A percentile compares a stretch with the other conserved stretches of the same genome.
Conservation (phyloP, 83 land plant species). For the Diphasiastrum complanatum region DNA sequence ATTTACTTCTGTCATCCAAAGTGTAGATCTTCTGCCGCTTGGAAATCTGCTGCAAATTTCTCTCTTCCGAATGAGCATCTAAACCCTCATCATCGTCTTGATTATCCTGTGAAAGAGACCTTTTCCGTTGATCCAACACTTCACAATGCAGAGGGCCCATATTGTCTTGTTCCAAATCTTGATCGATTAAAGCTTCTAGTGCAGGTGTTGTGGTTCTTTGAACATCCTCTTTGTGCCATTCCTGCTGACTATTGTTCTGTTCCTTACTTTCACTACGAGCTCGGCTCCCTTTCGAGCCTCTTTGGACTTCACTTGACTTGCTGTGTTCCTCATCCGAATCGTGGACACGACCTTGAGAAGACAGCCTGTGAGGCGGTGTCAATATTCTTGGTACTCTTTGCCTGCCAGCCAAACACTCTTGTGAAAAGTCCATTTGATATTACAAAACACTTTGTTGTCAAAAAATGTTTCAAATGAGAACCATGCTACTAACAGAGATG, state of each 20-base stretch:
- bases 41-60: constrained; percentile 7
- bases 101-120: constrained; percentile 18
- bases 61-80: background rate
- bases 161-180: too few species aligned
- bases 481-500: background rate
- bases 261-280: constrained; percentile 9
- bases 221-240: constrained; percentile 4
- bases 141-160: constrained; percentile 1
- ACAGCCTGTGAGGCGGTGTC: constrained; percentile 11
- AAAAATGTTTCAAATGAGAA: background rate
- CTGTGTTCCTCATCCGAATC: constrained; percentile 26
- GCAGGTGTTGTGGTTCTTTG: too few species aligned
- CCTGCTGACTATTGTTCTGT: constrained; percentile 10
- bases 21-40: too few species aligned
- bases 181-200: too few species aligned
- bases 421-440: too few species aligned
- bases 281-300: constrained; percentile 17
- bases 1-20: too few species aligned
- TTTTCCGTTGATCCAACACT: constrained; percentile 13
- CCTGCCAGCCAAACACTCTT: too few species aligned
- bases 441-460: too few species aligned
- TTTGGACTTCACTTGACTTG: constrained; percentile 26
- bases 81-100: constrained; percentile 13
- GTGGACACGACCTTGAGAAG: too few species aligned
- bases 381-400: constrained; percentile 16